Base-by-base conservation (phyloP, 306 rosid species). In the Quercus ilex region DNA sequence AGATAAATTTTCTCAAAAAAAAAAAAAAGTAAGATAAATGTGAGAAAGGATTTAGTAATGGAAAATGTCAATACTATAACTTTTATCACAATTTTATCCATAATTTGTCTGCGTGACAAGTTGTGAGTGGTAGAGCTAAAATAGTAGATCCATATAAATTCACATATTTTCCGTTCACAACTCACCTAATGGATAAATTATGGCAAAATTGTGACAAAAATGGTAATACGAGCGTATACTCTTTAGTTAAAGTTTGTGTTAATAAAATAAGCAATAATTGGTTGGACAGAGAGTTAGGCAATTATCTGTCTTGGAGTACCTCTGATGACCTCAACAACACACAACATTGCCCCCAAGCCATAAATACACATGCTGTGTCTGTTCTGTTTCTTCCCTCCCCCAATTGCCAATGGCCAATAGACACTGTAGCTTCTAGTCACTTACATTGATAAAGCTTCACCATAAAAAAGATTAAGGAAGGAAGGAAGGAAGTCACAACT, bases 51-150 rank as follows among this genome's bases (percentile, higher is more conserved):
- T 38, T 7, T 38, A 38, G 46, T 38, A 38, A 38, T 7, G 0
- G 0, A 38, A 38, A 38, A 38, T 38, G 10, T 38, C 3, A 38
- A 35, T 1, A 2, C 0, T 38, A 38, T 0, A 38, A 1, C 0
- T 2, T 6, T 6, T 38, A 1, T 0, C 11, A 38, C 0, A 1
- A 38, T 0, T 38, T 38, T 38, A 38, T 1, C 0, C 0, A 6
- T 0, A 38, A 38, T 7, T 35, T 38, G 0, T 0, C 0, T 0
- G 2, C 0, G 0, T 38, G 0, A 0, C 0, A 7, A 38, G 0
- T 7, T 6, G 0, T 38, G 2, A 7, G 2, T 0, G 0, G 0
- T 38, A 0, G 0, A 38, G 0, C 1, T 1, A 38, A 38, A 7
- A 2, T 2, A 2, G 0, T 6, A 0, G 0, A 38, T 0, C 0